Percentiles rank a stretch among this genome's conserved stretches.
phyloP scores from a whole-genome alignment of 108 stramenopile species.

The Seminavis robusta region DNA sequence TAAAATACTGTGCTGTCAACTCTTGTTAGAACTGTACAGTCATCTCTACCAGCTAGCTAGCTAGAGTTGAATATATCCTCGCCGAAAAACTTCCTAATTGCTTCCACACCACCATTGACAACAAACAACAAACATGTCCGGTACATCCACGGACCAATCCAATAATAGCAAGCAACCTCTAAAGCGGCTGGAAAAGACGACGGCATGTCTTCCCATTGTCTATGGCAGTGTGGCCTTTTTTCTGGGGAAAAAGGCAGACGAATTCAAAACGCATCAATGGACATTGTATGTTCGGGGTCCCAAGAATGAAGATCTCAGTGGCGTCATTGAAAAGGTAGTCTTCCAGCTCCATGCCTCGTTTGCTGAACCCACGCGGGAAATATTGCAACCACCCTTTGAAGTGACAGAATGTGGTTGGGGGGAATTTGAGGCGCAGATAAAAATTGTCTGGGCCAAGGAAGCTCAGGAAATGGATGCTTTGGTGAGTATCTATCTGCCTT shows the following conservation, averaged over 20 bases:
- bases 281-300: conserved; percentile 88
- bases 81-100: too few relatives aligned
- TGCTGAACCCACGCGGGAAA: conserved; percentile 77
- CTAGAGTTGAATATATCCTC: too few relatives aligned
- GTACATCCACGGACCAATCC: too few relatives aligned
- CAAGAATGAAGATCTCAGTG: conserved; percentile 78
- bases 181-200: conserved; percentile 50
- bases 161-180: background rate
- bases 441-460: conserved; percentile 89
- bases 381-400: conserved; percentile 82
- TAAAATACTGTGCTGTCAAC: too few relatives aligned
- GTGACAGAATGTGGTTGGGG: conserved; percentile 98
- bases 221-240: conserved; percentile 93
- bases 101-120: too few relatives aligned
- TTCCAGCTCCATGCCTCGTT: conserved; percentile 97
- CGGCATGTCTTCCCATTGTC: conserved; percentile 85
- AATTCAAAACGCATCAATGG: conserved; percentile 86
- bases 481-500: conserved; percentile 17
- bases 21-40: too few relatives aligned
- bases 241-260: conserved; percentile 83
- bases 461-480: conserved; percentile 63
- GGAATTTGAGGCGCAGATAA: conserved; percentile 95
- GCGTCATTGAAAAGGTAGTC: conserved; percentile 85
- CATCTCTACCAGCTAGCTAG: too few relatives aligned
- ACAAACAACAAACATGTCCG: too few relatives aligned